Evolutionary conservation across 1,139 yeast species (phyloP).

Genomic region (Suhomyces bolitotheri): DNA sequence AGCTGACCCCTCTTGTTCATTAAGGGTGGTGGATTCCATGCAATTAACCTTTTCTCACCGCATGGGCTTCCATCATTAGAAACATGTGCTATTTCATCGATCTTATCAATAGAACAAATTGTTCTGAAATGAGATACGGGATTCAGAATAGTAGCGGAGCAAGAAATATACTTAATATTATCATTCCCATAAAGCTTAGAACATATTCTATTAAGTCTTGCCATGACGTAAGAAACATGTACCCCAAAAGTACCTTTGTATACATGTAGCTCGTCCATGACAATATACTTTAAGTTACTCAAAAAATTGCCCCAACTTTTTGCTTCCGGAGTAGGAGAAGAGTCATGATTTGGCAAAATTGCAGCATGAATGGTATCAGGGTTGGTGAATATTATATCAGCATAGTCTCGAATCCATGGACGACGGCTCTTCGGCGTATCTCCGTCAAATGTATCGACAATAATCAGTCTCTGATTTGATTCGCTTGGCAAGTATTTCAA

Average conservation of each 20-base stretch:
- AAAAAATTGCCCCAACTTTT: conserved; percentile 70
- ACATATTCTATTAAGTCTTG: conserved; percentile 69
- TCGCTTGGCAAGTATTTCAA: conserved; percentile 45
- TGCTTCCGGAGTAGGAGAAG: not conserved
- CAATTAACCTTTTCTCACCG: conserved; percentile 69
- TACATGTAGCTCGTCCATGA: conserved; percentile 87
- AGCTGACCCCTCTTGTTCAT: conserved; percentile 54
- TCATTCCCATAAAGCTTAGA: conserved; percentile 10
- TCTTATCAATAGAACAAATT: conserved; percentile 62
- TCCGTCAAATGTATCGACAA: conserved; percentile 87
- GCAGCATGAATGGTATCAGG: conserved; percentile 93
- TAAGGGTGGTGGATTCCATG: conserved; percentile 80
- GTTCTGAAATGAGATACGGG: conserved; percentile 71
- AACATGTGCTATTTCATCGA: conserved; percentile 51
- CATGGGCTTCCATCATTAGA: conserved; percentile 85
- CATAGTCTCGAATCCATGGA: conserved; percentile 52
- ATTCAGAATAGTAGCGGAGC: conserved; percentile 86
- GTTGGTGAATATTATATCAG: conserved; percentile 85
- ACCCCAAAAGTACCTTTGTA: conserved; percentile 91
- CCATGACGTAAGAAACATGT: conserved; percentile 82
- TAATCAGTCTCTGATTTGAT: conserved; percentile 27
- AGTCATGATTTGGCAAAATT: conserved; percentile 68
- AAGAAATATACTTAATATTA: conserved; percentile 66
- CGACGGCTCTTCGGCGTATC: conserved; percentile 70
- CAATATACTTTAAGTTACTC: conserved; percentile 63